These are phyloP conservation scores for Coprinopsis marcescibilis DNA, from an alignment of 768 basidiomycete genomes.

Conservation along the genomic window DNA sequence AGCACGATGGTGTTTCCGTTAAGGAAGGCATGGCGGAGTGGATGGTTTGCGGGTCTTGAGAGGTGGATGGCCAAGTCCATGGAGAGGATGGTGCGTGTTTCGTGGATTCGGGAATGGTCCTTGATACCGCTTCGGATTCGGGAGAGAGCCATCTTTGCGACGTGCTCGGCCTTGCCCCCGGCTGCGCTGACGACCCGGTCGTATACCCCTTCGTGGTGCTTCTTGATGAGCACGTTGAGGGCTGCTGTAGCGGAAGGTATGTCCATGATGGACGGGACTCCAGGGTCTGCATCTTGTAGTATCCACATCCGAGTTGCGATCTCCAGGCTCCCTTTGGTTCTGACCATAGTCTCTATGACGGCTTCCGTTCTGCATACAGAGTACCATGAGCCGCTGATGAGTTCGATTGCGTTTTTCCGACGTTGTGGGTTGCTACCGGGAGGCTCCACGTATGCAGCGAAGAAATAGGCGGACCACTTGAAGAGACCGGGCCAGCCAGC, in stretches of 20 bases:
- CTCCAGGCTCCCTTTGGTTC: constrained; percentile 27
- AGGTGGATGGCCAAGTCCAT: constrained; percentile 28
- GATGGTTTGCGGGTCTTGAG: constrained; percentile 21
- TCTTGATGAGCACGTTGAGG: constrained; percentile 20
- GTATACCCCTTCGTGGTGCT: constrained; percentile 11
- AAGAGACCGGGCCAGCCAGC: constrained; percentile 30
- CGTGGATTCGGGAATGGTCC: constrained; percentile 15
- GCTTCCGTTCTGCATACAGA: constrained; percentile 21
- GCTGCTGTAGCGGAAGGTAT: constrained; percentile 25
- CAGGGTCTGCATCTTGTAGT: constrained; percentile 21
- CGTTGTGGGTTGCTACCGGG: constrained; percentile 3
- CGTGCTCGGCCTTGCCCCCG: constrained; percentile 21
- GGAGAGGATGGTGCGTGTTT: constrained; percentile 18
- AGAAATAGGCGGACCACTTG: constrained; percentile 32
- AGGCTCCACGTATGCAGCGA: constrained; percentile 19
- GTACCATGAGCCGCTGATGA: constrained; percentile 25
- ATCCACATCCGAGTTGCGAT: constrained; percentile 30
- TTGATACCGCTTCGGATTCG: constrained; percentile 20
- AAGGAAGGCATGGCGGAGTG: constrained; percentile 27
- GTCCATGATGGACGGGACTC: constrained; percentile 13
- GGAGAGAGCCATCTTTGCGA: constrained; percentile 24
- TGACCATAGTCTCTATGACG: constrained; percentile 23
- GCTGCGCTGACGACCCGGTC: constrained; percentile 24
- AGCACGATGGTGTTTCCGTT: constrained; percentile 24
- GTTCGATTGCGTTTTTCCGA: constrained; percentile 21